Conservation (phyloP, 2,329 filamentous ascomycete species). For the Xylaria sp. region DNA sequence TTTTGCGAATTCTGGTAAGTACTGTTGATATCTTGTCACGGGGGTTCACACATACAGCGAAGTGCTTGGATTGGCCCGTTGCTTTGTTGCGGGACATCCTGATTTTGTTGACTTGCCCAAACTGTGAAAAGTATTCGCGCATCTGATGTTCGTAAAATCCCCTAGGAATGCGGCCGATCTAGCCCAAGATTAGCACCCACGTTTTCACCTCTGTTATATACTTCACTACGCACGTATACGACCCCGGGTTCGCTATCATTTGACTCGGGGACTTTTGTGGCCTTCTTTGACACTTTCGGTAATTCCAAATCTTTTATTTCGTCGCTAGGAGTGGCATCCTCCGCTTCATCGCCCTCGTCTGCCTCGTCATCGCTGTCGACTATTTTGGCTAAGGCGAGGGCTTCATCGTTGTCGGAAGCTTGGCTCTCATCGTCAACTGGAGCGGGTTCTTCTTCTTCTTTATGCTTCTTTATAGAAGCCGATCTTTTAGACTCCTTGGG, state of each 20-base stretch:
- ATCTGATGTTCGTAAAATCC: slow-evolving; percentile 98
- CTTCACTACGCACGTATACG: slow-evolving; percentile 73
- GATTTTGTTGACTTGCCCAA: slow-evolving; percentile 77
- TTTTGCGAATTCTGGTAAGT: neutral
- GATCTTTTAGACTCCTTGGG: slow-evolving; percentile 43
- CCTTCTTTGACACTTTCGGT: slow-evolving; percentile 59
- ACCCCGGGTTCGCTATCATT: slow-evolving; percentile 71
- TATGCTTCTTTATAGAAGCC: slow-evolving; percentile 44
- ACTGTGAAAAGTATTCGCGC: slow-evolving; percentile 92
- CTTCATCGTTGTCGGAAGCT: slow-evolving; percentile 51
- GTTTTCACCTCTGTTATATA: neutral
- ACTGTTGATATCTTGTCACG: neutral
- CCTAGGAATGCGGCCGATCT: slow-evolving; percentile 85
- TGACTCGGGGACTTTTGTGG: slow-evolving; percentile 55
- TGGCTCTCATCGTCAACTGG: slow-evolving; percentile 49
- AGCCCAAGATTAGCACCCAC: slow-evolving; percentile 61
- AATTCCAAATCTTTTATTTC: slow-evolving; percentile 63
- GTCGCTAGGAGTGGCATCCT: slow-evolving; percentile 54
- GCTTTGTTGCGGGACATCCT: slow-evolving; percentile 89
- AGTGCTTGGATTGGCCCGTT: slow-evolving; percentile 92
- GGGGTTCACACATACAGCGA: slow-evolving; percentile 60
- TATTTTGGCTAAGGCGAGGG: slow-evolving; percentile 58
- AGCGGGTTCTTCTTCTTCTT: slow-evolving; percentile 48
- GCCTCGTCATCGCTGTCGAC: slow-evolving; percentile 59
- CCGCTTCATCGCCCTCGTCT: slow-evolving; percentile 51